phyloP scores from a whole-genome alignment of 306 rosid species.

The Quercus cerris region DNA sequence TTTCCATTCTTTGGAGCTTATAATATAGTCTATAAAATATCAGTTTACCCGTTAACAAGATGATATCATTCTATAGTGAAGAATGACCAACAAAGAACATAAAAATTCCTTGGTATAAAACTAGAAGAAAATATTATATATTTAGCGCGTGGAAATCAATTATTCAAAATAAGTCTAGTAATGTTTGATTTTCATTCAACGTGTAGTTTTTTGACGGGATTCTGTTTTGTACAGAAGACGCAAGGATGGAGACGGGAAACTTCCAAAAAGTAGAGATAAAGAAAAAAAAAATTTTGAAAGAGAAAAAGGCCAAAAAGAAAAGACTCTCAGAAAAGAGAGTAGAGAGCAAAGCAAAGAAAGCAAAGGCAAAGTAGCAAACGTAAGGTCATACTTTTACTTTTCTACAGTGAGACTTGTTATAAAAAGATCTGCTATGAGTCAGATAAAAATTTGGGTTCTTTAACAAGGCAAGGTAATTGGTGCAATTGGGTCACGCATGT shows the following conservation, averaged over 20 bases:
- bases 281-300: slow-evolving; percentile 21
- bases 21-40: no score
- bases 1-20: no score
- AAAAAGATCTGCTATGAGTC: slow-evolving; percentile 29
- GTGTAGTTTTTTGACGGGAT: not conserved
- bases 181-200: no score
- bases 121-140: no score
- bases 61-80: no score
- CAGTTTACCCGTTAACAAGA: no score
- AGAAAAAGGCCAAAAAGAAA: slow-evolving; percentile 47
- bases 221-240: slow-evolving; percentile 2
- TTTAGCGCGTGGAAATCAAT: not conserved
- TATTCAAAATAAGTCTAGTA: no score
- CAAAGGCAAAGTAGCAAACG: slow-evolving; percentile 19
- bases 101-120: no score
- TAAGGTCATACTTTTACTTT: slow-evolving; percentile 35
- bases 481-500: slow-evolving; percentile 60
- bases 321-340: slow-evolving; percentile 28
- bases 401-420: slow-evolving; percentile 25
- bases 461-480: slow-evolving; percentile 55
- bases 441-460: slow-evolving; percentile 49
- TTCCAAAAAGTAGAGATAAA: slow-evolving; percentile 58
- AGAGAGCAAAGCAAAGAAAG: slow-evolving; percentile 21
- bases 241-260: slow-evolving; percentile 59
- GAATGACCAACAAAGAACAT: no score